Evolutionary conservation across 176 grass and related monocot species (phyloP).

Genomic region (Carex cristatella): DNA sequence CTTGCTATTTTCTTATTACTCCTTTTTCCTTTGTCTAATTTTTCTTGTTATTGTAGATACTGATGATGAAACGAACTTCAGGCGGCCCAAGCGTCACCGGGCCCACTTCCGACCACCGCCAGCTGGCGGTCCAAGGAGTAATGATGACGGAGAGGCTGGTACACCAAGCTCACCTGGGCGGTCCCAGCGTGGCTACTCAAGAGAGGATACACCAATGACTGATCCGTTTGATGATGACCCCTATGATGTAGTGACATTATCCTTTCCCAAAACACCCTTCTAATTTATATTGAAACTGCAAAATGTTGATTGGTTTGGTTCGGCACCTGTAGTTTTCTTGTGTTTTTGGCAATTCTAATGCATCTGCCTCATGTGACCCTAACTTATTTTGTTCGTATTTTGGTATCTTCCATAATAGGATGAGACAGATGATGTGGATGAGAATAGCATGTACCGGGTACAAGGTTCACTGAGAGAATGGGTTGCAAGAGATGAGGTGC

Average conservation of each 20-base stretch:
- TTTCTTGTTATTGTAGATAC: conserved; percentile 43
- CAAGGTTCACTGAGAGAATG: conserved; percentile 90
- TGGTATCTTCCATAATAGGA: conserved; percentile 40
- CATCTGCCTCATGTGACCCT: neutral
- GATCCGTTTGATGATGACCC: conserved; percentile 89
- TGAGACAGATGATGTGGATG: conserved; percentile 94
- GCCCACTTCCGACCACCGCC: conserved; percentile 65
- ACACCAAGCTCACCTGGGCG: conserved; percentile 87
- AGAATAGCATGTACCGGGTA: conserved; percentile 95
- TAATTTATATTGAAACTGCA: conserved; percentile 15
- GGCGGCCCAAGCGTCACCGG: conserved; percentile 79
- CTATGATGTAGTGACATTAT: conserved; percentile 57
- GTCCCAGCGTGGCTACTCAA: conserved; percentile 63
- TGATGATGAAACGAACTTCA: conserved; percentile 75
- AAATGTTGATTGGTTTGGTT: conserved; percentile 4
- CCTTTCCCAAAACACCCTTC: neutral
- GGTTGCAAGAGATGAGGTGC: conserved; percentile 95
- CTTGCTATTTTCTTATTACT: neutral
- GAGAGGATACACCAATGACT: conserved; percentile 79
- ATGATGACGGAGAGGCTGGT: conserved; percentile 72
- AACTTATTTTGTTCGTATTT: neutral
- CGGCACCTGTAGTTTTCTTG: neutral
- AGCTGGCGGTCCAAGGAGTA: conserved; percentile 60
- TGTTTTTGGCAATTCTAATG: neutral
- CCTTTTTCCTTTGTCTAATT: neutral